A percentile compares a stretch with the other conserved stretches of the same genome.
Conservation (phyloP, 1,139 yeast species). For the Candida sojae region DNA sequence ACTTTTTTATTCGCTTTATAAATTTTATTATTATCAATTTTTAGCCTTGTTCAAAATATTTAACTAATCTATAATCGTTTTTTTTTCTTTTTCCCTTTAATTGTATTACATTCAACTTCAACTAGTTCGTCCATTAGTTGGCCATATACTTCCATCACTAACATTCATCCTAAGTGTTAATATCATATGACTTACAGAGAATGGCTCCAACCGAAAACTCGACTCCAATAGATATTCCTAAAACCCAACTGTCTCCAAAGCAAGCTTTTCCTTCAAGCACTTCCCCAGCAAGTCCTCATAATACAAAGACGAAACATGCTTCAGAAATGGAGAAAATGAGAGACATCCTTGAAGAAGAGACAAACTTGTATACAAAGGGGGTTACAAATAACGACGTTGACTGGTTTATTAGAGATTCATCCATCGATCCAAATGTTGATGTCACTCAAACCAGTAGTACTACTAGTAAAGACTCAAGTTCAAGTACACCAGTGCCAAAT, state of each 20-base stretch:
- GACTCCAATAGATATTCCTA: neutral
- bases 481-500: constrained; percentile 8
- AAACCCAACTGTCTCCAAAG: neutral
- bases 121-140: too few relatives aligned
- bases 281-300: neutral
- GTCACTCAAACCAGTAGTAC: neutral
- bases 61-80: too few relatives aligned
- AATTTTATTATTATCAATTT: too few relatives aligned
- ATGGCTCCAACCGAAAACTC: neutral
- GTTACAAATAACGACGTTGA: constrained; percentile 41
- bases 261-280: neutral
- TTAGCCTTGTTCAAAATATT: too few relatives aligned
- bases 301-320: neutral
- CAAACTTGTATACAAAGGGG: constrained; percentile 24
- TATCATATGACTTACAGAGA: too few relatives aligned
- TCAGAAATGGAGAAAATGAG: constrained; percentile 19
- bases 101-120: too few relatives aligned
- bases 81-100: too few relatives aligned
- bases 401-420: constrained; percentile 50
- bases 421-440: constrained; percentile 12
- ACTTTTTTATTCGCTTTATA: too few relatives aligned
- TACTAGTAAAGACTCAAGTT: neutral
- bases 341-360: constrained; percentile 20
- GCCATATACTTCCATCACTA: too few relatives aligned
- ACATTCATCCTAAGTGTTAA: too few relatives aligned